phyloP scores from a whole-genome alignment of 2,329 filamentous ascomycete genomes.

The Paramyrothecium roridum region DNA sequence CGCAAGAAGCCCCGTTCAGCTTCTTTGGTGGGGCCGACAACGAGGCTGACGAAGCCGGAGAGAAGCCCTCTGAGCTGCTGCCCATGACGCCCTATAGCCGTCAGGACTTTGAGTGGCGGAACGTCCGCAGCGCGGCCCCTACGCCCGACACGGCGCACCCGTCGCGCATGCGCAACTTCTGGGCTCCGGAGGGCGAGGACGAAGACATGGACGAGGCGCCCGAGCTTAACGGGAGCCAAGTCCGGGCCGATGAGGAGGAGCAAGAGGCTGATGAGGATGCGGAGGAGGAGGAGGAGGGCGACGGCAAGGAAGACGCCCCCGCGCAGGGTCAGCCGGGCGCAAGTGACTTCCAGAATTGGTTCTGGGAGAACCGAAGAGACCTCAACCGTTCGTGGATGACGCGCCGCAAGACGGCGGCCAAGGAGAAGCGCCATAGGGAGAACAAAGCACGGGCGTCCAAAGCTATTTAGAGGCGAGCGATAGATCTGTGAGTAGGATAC shows the following conservation, averaged over 20 bases:
- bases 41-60: constrained; percentile 39
- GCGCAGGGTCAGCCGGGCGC: constrained; percentile 20
- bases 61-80: constrained; percentile 21
- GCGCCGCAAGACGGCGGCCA: constrained; percentile 58
- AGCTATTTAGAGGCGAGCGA: constrained; percentile 20
- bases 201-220: constrained; percentile 29
- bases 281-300: constrained; percentile 24
- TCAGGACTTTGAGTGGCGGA: constrained; percentile 72
- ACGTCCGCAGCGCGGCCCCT: constrained; percentile 82
- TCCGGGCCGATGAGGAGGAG: constrained; percentile 34
- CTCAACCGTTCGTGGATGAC: constrained; percentile 65
- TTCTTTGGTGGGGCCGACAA: constrained; percentile 65
- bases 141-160: constrained; percentile 90
- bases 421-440: constrained; percentile 65
- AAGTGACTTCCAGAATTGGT: constrained; percentile 63
- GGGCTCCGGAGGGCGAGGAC: constrained; percentile 39
- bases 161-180: constrained; percentile 59
- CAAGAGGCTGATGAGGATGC: constrained; percentile 25
- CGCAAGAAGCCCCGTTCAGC: constrained; percentile 59
- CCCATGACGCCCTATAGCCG: constrained; percentile 84
- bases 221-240: neutral
- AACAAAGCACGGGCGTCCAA: constrained; percentile 53
- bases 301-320: constrained; percentile 14
- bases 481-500: neutral
- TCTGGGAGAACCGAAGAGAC: constrained; percentile 65